Evolutionary conservation across 164 flowering plant species (phyloP).

Genomic region (Sedum album): DNA sequence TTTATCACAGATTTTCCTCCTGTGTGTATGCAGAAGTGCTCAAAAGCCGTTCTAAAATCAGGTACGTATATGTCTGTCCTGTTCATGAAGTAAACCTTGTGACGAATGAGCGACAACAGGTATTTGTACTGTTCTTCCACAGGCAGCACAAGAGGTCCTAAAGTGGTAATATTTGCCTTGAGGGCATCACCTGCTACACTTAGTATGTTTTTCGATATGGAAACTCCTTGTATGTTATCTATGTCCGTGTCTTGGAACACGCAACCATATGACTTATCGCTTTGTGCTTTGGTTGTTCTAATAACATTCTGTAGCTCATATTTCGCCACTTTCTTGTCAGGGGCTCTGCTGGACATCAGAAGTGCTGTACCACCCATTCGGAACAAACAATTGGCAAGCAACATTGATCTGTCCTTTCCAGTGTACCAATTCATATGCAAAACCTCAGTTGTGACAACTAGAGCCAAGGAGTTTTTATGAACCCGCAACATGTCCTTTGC

Average conservation of each 20-base stretch:
- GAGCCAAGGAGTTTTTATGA: constrained; percentile 20
- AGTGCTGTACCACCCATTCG: constrained; percentile 39
- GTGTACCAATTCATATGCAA: constrained; percentile 24
- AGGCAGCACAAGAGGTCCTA: constrained; percentile 37
- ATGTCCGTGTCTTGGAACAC: constrained; percentile 23
- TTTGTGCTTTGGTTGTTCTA: constrained; percentile 21
- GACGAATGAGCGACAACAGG: constrained; percentile 11
- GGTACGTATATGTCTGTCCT: constrained; percentile 15
- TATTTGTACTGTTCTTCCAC: constrained; percentile 21
- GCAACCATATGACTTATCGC: constrained; percentile 20
- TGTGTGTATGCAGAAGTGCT: constrained; percentile 38
- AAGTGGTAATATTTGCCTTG: constrained; percentile 16
- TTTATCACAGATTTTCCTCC: constrained; percentile 34
- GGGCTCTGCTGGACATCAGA: constrained; percentile 22
- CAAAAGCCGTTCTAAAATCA: constrained; percentile 26
- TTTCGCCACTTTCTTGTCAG: constrained; percentile 23
- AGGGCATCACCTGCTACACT: constrained; percentile 28
- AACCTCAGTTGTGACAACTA: constrained; percentile 29
- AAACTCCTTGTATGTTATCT: constrained; percentile 20
- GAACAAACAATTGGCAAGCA: constrained; percentile 34
- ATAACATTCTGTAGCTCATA: constrained; percentile 28
- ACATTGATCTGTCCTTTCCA: constrained; percentile 30
- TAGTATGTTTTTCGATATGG: constrained; percentile 21
- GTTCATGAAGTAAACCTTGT: neutral
- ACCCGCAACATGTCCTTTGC: constrained; percentile 24